Base-by-base conservation (phyloP, 2,329 filamentous ascomycete species). In the Fusarium sp. region DNA sequence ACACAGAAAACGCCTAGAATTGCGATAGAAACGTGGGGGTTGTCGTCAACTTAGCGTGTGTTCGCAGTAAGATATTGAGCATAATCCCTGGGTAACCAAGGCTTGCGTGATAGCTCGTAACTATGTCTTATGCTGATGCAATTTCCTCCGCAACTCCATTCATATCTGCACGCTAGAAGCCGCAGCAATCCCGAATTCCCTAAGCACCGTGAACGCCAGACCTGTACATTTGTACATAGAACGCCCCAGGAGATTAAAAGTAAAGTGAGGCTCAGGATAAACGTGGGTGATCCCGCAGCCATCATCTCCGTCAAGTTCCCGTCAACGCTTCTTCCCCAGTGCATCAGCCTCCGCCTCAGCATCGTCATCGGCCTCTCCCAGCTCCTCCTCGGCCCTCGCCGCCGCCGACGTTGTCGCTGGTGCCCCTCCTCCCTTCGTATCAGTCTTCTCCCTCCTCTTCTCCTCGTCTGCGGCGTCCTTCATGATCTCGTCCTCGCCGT, bases 401-500 rank as follows among this genome's bases (percentile, higher is more conserved):
- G 68, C 63, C 12, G 60, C 58, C 41, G 56, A 34, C 10, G 16
- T 34, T 64, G 85, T 84, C 78, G 86, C 83, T 68, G 23, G 23
- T 23, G 86, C 85, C 7, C 79, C 81, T 28, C 71, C 77, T 40
- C 39, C 73, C 43, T 63, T 69, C 5, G 67, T 52, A 36, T 75
- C 75, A 0, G 56, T 40, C 69, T 80, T 80, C 27, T 80, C 79
- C 53, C 74, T 76, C 62, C 70, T 79, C 74, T 82, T 81, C 54
- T 81, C 81, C 71, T 84, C 82, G 31, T 83, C 82, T 7, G 82
- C 83, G 7, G 83, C 84, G 31, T 86, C 86, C 78, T 86, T 87
- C 77, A 86, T 84, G 52, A 90, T 85, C 64, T 87, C 86, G 46
- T 89, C 79, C 63, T 90, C 90, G 77, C 91, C 90, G 72, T 91